Percentiles rank a stretch among this genome's conserved stretches.
These are phyloP conservation scores for Taiwanofungus camphoratus DNA, from an alignment of 1,284 basidiomycete genomes.

Conservation along the genomic window DNA sequence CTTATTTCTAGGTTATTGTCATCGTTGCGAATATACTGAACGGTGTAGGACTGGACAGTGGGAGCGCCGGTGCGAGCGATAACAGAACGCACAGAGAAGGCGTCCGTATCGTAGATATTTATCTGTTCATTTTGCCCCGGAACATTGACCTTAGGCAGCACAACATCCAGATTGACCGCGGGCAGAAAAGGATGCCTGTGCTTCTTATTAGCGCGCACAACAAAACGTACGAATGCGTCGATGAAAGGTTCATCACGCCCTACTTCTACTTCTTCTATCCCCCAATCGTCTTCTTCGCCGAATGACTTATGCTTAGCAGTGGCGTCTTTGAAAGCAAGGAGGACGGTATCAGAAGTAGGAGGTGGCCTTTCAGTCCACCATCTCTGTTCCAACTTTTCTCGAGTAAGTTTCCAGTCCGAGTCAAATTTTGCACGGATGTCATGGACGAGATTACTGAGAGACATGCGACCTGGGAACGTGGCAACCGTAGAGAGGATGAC, in stretches of 20 bases:
- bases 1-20: constrained; percentile 2
- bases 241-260: constrained; percentile 3
- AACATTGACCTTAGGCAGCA: constrained; percentile 1
- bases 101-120: not conserved
- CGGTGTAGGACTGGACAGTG: not conserved
- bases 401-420: no score
- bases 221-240: constrained; percentile 10
- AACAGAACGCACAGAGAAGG: not conserved
- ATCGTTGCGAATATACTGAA: constrained; percentile 13
- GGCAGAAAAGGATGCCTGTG: constrained; percentile 10
- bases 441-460: no score
- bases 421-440: no score
- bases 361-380: not conserved
- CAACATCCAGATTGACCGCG: constrained; percentile 6
- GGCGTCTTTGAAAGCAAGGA: constrained; percentile 7
- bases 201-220: constrained; percentile 11
- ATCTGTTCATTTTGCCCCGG: not conserved
- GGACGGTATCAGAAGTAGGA: not conserved
- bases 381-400: not conserved
- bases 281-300: constrained; percentile 6
- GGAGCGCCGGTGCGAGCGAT: not conserved
- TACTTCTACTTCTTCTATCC: constrained; percentile 3
- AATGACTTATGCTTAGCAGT: constrained; percentile 5
- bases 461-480: no score
- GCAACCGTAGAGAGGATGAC: no score